Evolutionary conservation across 768 basidiomycete species (phyloP).

Genomic region (Collybiopsis confluens): DNA sequence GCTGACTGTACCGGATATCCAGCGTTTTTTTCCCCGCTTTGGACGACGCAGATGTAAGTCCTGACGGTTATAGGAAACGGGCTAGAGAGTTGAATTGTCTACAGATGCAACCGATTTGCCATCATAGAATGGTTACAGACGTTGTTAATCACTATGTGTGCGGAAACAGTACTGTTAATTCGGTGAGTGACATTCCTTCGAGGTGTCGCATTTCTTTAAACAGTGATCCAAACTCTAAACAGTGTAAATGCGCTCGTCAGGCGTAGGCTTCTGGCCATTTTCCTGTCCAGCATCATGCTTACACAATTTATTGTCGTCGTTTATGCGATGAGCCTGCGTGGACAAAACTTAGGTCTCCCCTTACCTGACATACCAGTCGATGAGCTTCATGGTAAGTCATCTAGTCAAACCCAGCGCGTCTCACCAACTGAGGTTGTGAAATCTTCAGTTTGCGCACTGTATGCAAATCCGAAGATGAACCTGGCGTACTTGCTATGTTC

Average conservation of each 20-base stretch:
- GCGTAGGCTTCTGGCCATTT: slow-evolving; percentile 8
- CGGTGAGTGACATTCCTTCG: slow-evolving; percentile 21
- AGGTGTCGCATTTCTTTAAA: too few relatives aligned
- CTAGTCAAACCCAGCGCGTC: too few relatives aligned
- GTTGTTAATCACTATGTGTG: slow-evolving; percentile 21
- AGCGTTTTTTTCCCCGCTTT: slow-evolving; percentile 22
- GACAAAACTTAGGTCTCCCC: slow-evolving; percentile 13
- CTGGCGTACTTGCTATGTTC: slow-evolving; percentile 21
- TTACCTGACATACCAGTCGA: slow-evolving; percentile 6
- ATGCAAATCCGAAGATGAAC: slow-evolving; percentile 16
- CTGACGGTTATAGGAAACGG: too few relatives aligned
- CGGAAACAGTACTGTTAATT: slow-evolving; percentile 21
- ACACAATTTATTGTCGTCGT: slow-evolving; percentile 21
- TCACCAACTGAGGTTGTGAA: not conserved
- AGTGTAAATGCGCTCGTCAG: slow-evolving; percentile 21
- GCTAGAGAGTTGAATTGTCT: too few relatives aligned
- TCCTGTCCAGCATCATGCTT: slow-evolving; percentile 17
- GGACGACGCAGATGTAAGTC: slow-evolving; percentile 17
- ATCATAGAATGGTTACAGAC: slow-evolving; percentile 26
- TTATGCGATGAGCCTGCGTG: slow-evolving; percentile 23
- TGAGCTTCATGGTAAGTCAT: slow-evolving; percentile 8
- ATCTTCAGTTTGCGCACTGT: slow-evolving; percentile 2
- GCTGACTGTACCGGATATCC: not conserved
- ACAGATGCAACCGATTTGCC: slow-evolving; percentile 24
- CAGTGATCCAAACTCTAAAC: too few relatives aligned